Evolutionary conservation across 139 green algal species (phyloP).

Genomic region (Chlorella ohadii): DNA sequence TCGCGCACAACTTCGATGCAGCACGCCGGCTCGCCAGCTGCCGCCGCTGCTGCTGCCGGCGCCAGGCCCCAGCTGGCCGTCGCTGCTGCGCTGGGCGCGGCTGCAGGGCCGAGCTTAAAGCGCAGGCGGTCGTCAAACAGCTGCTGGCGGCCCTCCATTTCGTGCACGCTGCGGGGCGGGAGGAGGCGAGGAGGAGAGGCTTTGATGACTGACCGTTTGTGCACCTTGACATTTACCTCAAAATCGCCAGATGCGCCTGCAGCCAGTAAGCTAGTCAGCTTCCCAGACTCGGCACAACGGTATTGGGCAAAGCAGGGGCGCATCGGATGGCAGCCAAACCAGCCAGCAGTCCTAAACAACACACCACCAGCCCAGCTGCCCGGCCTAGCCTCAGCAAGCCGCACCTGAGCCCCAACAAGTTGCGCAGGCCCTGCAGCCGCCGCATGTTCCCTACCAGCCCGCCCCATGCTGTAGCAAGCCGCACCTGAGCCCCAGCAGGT

Average conservation of each 20-base stretch:
- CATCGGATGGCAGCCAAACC: no score
- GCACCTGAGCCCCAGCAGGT: conserved; percentile 17
- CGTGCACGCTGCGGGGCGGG: neutral
- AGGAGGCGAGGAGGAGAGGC: neutral
- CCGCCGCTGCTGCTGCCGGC: no score
- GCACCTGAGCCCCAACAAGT: conserved; percentile 15
- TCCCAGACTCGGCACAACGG: no score
- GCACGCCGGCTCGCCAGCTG: neutral
- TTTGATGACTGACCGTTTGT: no score
- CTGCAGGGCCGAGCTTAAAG: neutral
- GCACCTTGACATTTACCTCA: no score
- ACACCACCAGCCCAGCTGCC: neutral
- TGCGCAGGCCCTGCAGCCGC: conserved; percentile 25
- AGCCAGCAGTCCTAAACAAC: no score
- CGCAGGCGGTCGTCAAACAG: conserved; percentile 7
- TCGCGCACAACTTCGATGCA: neutral
- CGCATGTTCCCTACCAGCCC: no score
- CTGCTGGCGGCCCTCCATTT: conserved; percentile 25
- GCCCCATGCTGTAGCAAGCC: neutral
- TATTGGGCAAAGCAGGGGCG: no score
- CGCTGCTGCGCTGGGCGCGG: neutral
- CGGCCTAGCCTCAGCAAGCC: no score
- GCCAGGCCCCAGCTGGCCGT: neutral
- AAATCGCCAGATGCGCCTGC: no score
- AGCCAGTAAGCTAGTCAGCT: no score